Base-by-base conservation (phyloP, 1,284 basidiomycete species). In the Malassezia sympodialis region DNA sequence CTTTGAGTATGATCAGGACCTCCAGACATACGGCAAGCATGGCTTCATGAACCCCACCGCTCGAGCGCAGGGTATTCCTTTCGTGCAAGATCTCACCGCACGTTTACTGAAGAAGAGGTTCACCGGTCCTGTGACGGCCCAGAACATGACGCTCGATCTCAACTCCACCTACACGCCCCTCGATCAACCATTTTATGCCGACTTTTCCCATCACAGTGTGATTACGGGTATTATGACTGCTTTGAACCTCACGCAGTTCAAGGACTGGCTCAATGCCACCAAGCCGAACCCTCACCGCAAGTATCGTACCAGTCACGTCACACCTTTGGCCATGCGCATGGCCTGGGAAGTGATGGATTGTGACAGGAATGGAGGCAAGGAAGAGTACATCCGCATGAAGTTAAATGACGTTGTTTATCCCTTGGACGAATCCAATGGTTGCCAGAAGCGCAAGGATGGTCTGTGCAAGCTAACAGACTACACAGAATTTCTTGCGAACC, bases 1-100 rank as follows among this genome's bases (percentile, higher is more conserved):
- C 8, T 91, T 88, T 39, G 65, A 67, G 47, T 68, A 67, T 71
- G 82, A 87, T 70, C 88, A 90, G 53, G 62, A 64, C 24, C 51
- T 70, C 4, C 58, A 64, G 51, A 64, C 62, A 34, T 40, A 40
- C 7, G 65, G 68, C 19, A 81, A 84, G 67, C 85, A 84, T 8
- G 85, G 84, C 0, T 86, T 85, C 67, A 87, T 88, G 15, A 85
- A 83, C 1, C 87, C 90, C 0, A 81, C 86, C 15, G 82, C 82
- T 1, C 83, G 83, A 6, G 84, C 84, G 1, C 85, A 87, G 67
- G 90, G 90, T 34, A 80, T 87, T 35, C 90, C 88, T 19, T 93
- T 84, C 70, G 75, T 90, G 0, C 60, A 63, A 31, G 75, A 76
- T 53, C 61, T 72, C 39, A 49, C 70, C 26, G 62, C 61, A n/a